Evolutionary conservation across 176 grass and related monocot species (phyloP), one percentile per base, ranked within the genome.

Genomic region (Neostapfia colusana): DNA sequence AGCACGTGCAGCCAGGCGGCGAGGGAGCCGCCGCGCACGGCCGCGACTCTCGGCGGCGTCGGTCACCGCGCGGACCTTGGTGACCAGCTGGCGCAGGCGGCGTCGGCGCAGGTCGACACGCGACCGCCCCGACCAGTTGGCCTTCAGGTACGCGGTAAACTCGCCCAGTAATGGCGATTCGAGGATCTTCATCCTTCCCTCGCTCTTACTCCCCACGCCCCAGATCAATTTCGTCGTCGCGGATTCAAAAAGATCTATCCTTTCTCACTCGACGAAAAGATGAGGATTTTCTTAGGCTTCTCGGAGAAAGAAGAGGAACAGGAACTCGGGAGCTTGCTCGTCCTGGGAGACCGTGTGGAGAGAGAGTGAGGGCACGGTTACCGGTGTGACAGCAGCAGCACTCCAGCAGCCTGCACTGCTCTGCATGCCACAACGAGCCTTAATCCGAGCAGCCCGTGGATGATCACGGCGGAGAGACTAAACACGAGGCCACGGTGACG

Each of bases 1-100:
- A 81, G 78, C 41, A 62, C 34, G 41, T 38, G 56, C 8, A 81
- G 41, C 78, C 78, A 80, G 18, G 27, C 12, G 7, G 31, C 4
- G 66, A 80, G 8, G 54, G 78, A 80, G 27, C 54, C 21, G 18
- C 14, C 40, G 8, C 54, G 78, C 53, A 46, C 14, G 14, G 17
- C 16, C 55, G 8, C 27, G 50, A 40, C 12, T 55, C 55, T 60
- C 55, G 31, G 57, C 67, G 21, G 68, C 68, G 68, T 26, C 67
- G 8, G 79, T 36, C 18, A 81, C 79, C 9, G 43, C 58, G 1
- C 44, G 58, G 34, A 81, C 35, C 79, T 65, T 82, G 3, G 69
- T 46, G 6, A 82, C 69, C 23, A 82, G 59, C 69, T 82, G 79
- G 3, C 31, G 35, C 35, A 73, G 69, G 0, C 69, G 57, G 31